Evolutionary conservation across 2,329 filamentous ascomycete species (phyloP).

Genomic region (Paracoccidioides brasiliensis): DNA sequence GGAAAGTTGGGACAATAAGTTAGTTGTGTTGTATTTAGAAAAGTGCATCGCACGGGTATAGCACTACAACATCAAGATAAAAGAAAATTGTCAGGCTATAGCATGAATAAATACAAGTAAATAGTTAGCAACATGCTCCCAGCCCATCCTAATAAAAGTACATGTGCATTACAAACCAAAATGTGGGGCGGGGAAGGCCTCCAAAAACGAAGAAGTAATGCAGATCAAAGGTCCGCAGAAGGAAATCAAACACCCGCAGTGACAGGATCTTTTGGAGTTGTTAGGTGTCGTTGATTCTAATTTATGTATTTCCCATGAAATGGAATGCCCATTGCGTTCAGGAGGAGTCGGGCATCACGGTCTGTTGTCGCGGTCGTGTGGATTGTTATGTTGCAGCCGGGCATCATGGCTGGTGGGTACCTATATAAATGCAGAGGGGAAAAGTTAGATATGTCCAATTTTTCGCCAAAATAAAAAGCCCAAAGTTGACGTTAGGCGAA

Average conservation of each 20-base stretch:
- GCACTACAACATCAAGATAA: neutral
- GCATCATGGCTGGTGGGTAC: slow-evolving; percentile 61
- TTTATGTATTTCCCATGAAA: slow-evolving; percentile 64
- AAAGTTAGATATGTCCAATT: neutral
- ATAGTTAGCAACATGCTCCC: neutral
- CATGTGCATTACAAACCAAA: neutral
- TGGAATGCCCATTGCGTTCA: slow-evolving; percentile 60
- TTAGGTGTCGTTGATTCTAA: slow-evolving; percentile 18
- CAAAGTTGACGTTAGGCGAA: too few relatives aligned
- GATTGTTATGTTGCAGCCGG: slow-evolving; percentile 69
- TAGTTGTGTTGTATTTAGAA: too few relatives aligned
- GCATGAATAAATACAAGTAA: neutral
- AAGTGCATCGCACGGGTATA: too few relatives aligned
- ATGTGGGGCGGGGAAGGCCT: neutral
- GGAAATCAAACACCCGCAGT: neutral
- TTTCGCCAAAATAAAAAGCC: neutral
- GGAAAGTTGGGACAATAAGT: too few relatives aligned
- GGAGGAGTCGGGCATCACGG: slow-evolving; percentile 65
- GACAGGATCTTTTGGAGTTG: too few relatives aligned
- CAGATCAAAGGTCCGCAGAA: neutral
- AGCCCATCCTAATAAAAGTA: neutral
- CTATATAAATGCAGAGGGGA: slow-evolving; percentile 22
- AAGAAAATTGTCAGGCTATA: neutral
- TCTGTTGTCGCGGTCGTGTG: slow-evolving; percentile 78
- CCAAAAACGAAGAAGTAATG: neutral